These are phyloP conservation scores for Pugionium cornutum DNA, from an alignment of 345 rosid genomes.

Conservation along the genomic window DNA sequence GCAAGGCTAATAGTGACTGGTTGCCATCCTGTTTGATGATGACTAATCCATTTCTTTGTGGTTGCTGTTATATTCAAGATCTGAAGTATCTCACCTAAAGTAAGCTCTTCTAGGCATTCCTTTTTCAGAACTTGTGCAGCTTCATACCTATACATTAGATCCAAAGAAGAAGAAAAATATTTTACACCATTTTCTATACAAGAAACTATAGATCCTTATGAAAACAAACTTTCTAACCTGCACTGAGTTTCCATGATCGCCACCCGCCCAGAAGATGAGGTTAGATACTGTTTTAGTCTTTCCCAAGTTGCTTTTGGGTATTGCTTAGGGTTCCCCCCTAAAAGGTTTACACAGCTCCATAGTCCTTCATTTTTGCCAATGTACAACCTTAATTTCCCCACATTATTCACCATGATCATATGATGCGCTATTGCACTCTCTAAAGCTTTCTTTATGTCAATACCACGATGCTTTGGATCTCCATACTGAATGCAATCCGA, in stretches of 20 bases:
- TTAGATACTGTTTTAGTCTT: conserved; percentile 52
- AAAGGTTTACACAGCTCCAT: conserved; percentile 80
- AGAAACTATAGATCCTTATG: neutral
- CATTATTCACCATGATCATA: conserved; percentile 54
- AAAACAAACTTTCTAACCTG: conserved; percentile 51
- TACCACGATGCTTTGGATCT: conserved; percentile 60
- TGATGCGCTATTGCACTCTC: conserved; percentile 62
- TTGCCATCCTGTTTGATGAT: conserved; percentile 73
- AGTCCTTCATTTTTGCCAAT: conserved; percentile 61
- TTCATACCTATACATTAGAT: conserved; percentile 61
- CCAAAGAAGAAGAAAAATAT: conserved; percentile 13
- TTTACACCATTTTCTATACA: neutral
- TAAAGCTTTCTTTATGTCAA: conserved; percentile 71
- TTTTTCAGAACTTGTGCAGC: conserved; percentile 64
- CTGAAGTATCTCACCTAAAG: conserved; percentile 67
- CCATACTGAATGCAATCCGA: conserved; percentile 71
- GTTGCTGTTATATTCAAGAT: conserved; percentile 61
- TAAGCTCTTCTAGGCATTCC: conserved; percentile 57
- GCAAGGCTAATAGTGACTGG: conserved; percentile 59
- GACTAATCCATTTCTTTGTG: conserved; percentile 67
- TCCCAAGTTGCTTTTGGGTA: conserved; percentile 69
- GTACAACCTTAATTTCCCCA: conserved; percentile 63
- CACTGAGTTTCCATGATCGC: conserved; percentile 57
- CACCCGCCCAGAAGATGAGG: conserved; percentile 56
- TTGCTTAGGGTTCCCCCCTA: conserved; percentile 57